Percentiles rank a stretch among this genome's conserved stretches.
These are phyloP conservation scores for Suhomyces faveliae DNA, from an alignment of 805 yeast species.

Conservation along the genomic window DNA sequence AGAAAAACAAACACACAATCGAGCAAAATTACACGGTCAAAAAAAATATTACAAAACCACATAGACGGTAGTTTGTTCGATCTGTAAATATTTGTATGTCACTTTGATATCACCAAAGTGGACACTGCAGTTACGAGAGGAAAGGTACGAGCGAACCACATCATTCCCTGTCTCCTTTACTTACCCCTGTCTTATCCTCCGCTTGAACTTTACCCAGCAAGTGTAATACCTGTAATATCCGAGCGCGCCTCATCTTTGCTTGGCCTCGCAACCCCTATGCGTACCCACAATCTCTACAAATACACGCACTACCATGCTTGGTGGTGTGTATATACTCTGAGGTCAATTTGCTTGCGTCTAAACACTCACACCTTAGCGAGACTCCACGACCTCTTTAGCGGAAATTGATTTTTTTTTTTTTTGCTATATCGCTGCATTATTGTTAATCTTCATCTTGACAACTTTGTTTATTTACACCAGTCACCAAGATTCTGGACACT, in stretches of 20 bases:
- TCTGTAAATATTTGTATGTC: background rate
- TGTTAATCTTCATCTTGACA: background rate
- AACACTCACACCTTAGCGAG: background rate
- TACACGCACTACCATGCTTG: background rate
- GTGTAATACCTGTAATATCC: background rate
- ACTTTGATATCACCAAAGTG: background rate
- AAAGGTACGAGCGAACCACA: too few species aligned
- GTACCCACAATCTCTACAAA: background rate
- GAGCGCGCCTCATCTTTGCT: background rate
- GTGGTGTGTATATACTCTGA: background rate
- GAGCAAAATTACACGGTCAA: background rate
- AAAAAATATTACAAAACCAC: background rate
- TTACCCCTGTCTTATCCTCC: background rate
- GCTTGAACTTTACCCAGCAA: too few species aligned
- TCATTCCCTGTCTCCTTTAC: background rate
- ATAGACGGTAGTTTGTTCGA: background rate
- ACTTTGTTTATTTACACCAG: constrained; percentile 2
- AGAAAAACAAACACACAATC: background rate
- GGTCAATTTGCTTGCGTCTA: background rate
- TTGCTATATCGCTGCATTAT: constrained; percentile 1
- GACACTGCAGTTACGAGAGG: background rate
- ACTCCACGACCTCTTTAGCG: constrained; percentile 3
- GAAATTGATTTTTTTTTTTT: background rate
- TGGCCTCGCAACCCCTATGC: background rate
- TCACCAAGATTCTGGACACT: background rate